Evolutionary conservation across 805 yeast genomes (phyloP).

Genomic region (Limtongia smithiae): DNA sequence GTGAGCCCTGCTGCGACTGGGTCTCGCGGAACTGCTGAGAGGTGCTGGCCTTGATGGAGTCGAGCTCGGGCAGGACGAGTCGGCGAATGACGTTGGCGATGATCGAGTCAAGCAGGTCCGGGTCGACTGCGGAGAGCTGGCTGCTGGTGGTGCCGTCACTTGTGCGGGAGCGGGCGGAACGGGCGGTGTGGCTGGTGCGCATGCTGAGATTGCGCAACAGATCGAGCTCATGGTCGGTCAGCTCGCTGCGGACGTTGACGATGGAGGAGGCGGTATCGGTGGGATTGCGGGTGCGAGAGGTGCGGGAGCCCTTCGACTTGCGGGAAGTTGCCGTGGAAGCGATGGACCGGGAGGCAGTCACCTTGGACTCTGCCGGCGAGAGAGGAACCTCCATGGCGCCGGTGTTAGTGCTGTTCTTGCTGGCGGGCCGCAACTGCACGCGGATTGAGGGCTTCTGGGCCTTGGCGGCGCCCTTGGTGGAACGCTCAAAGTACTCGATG

Average conservation of each 20-base stretch:
- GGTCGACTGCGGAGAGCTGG: conserved; percentile 1
- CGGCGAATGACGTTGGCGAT: conserved; percentile 18
- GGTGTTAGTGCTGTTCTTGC: not conserved
- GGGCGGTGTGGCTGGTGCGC: not conserved
- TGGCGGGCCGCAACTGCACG: conserved; percentile 12
- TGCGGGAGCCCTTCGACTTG: not conserved
- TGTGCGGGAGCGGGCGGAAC: not conserved
- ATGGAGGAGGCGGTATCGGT: not conserved
- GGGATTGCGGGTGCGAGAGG: not conserved
- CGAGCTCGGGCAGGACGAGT: conserved; percentile 16
- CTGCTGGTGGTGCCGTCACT: not conserved
- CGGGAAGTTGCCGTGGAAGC: not conserved
- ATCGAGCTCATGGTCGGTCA: not conserved
- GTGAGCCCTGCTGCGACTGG: not conserved
- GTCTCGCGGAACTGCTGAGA: not conserved
- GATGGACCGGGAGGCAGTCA: too few species aligned
- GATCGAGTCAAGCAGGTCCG: conserved; percentile 13
- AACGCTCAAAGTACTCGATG: conserved; percentile 19
- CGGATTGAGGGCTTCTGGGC: conserved; percentile 20
- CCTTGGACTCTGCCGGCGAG: not conserved
- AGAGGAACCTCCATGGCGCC: not conserved
- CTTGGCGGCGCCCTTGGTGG: not conserved
- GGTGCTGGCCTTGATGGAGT: conserved; percentile 1
- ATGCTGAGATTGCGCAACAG: too few species aligned
- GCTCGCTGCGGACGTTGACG: not conserved